Conservation (phyloP, 1,284 basidiomycete species). For the Porodaedalea pini region DNA sequence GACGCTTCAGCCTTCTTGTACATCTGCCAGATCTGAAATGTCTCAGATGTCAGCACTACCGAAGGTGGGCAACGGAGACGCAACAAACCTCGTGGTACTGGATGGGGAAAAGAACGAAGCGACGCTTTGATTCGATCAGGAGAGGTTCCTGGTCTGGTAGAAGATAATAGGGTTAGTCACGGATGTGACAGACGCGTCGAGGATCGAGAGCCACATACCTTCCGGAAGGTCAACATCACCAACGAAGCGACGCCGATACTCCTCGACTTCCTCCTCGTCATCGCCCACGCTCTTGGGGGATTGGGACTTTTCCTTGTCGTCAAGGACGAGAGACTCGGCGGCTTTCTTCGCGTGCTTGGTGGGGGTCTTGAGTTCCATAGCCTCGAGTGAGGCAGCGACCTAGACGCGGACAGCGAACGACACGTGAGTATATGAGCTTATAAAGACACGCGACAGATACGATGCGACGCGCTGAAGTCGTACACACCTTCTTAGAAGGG, state of each 20-base stretch:
- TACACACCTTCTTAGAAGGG: conserved; percentile 21
- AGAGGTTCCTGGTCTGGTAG: conserved; percentile 72
- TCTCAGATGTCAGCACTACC: conserved; percentile 3
- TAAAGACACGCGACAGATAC: background rate
- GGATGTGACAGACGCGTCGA: background rate
- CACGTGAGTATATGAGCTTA: background rate
- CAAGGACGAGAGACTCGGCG: conserved; percentile 7
- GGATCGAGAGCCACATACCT: conserved; percentile 19
- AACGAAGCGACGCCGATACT: conserved; percentile 22
- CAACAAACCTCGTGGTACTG: conserved; percentile 81
- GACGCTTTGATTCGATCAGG: conserved; percentile 73
- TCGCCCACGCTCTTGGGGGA: conserved; percentile 26
- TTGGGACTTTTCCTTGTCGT: conserved; percentile 13
- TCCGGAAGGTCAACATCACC: conserved; percentile 29
- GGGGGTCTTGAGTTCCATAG: conserved; percentile 19
- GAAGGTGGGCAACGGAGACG: conserved; percentile 17
- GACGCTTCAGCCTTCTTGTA: conserved; percentile 92
- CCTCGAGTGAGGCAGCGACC: conserved; percentile 19
- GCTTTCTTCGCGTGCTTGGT: conserved; percentile 11
- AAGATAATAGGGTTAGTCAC: background rate
- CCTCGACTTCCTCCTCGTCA: conserved; percentile 29
- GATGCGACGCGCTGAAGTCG: conserved; percentile 6
- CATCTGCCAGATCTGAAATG: conserved; percentile 86
- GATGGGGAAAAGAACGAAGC: conserved; percentile 93
- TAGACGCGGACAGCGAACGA: background rate